A percentile compares a stretch with the other conserved stretches of the same genome.
Conservation (phyloP, 495 filamentous ascomycete genomes). For the Acidiella bohemica region DNA sequence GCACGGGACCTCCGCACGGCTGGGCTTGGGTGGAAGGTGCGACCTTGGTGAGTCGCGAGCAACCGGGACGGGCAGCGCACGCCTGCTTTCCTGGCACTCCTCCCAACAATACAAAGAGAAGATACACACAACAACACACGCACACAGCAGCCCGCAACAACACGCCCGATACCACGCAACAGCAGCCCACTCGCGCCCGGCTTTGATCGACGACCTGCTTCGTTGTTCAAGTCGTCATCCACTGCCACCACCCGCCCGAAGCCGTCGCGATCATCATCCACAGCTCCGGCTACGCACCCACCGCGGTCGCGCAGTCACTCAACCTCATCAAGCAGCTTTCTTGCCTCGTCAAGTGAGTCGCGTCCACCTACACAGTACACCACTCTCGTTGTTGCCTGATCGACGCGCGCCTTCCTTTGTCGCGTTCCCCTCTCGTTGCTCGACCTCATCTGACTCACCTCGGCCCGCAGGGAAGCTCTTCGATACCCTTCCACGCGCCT, state of each 20-base stretch:
- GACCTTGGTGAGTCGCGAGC: too few species aligned
- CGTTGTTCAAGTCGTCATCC: background rate
- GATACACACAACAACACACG: too few species aligned
- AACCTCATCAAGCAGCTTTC: conserved; percentile 8
- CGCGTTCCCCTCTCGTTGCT: background rate
- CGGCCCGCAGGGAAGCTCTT: conserved; percentile 29
- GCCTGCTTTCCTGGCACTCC: too few species aligned
- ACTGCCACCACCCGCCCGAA: background rate
- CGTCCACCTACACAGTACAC: background rate
- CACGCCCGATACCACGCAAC: too few species aligned
- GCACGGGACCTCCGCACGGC: too few species aligned
- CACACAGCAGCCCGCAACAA: too few species aligned
- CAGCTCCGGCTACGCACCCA: conserved; percentile 1
- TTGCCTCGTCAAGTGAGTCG: conserved; percentile 14
- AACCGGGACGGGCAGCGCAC: too few species aligned
- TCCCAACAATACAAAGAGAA: too few species aligned
- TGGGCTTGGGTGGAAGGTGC: too few species aligned
- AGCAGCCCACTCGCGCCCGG: too few species aligned
- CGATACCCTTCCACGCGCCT: conserved; percentile 35
- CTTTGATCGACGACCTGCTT: too few species aligned
- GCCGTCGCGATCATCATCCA: background rate
- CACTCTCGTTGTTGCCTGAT: background rate
- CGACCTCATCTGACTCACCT: conserved; percentile 15
- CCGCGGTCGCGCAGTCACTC: background rate
- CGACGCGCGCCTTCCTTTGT: background rate